Evolutionary conservation across 129 eudicot genomes (phyloP).

Genomic region (Escallonia rubra): DNA sequence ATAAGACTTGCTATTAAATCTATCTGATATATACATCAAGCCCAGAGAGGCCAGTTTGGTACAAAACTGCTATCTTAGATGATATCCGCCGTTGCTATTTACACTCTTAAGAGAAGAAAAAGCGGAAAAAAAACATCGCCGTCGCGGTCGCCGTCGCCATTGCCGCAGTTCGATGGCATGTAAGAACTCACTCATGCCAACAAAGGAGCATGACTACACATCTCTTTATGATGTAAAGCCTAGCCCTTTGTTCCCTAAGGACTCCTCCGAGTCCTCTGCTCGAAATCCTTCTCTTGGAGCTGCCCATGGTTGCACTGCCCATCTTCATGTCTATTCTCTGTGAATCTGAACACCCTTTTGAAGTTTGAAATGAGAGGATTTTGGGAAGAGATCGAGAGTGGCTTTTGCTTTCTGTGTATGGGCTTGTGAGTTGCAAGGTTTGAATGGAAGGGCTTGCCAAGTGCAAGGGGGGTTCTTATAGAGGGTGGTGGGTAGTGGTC

Average conservation of each 20-base stretch:
- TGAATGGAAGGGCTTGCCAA: constrained; percentile 10
- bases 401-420: background rate
- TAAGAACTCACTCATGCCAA: constrained; percentile 62
- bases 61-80: constrained; percentile 22
- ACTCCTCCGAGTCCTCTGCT: constrained; percentile 87
- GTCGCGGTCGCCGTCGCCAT: background rate
- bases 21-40: constrained; percentile 9
- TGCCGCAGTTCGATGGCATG: background rate
- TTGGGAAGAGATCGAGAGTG: background rate
- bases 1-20: constrained; percentile 3
- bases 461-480: constrained; percentile 40
- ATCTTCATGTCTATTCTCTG: constrained; percentile 31
- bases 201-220: constrained; percentile 96
- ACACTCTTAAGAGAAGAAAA: constrained; percentile 15
- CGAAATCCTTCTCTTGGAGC: constrained; percentile 67
- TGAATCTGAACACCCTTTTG: no score
- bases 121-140: background rate
- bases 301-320: constrained; percentile 38
- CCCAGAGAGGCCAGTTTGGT: background rate
- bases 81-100: constrained; percentile 14
- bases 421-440: background rate
- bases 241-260: constrained; percentile 80
- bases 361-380: no score
- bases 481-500: constrained; percentile 28
- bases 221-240: constrained; percentile 83